phyloP scores from a whole-genome alignment of 106 monocot species.

The Platanthera zijinensis region DNA sequence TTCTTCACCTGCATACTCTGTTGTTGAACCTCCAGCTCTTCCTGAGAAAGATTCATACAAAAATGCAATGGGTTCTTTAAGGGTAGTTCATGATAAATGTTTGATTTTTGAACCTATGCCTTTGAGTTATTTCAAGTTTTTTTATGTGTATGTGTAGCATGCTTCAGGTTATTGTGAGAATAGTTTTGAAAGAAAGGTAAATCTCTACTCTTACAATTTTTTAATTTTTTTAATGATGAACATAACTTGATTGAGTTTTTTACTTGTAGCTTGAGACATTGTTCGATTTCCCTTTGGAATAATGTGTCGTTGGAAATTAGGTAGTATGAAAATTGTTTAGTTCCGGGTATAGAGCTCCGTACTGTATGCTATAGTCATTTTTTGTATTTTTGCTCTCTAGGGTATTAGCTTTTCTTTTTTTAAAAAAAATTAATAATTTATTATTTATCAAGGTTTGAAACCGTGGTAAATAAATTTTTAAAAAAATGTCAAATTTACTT shows the following conservation, averaged over 20 bases:
- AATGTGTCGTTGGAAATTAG: background rate
- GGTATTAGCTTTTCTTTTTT: no score
- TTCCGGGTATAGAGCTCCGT: no score
- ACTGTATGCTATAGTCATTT: no score
- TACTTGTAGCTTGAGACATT: background rate
- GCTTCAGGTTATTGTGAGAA: background rate
- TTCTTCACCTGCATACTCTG: slow-evolving; percentile 53
- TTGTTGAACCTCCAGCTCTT: slow-evolving; percentile 15
- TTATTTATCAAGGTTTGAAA: no score
- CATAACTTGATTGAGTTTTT: background rate
- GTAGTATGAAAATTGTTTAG: no score
- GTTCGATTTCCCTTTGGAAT: background rate
- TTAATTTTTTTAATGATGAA: background rate
- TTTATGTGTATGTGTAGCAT: background rate
- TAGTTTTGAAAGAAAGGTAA: background rate
- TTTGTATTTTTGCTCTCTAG: no score
- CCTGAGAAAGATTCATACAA: slow-evolving; percentile 40
- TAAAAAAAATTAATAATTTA: no score
- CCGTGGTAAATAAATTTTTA: no score
- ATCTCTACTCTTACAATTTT: background rate
- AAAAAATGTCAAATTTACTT: no score
- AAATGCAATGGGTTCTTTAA: slow-evolving; percentile 61
- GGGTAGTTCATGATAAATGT: slow-evolving; percentile 26
- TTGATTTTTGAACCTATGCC: background rate
- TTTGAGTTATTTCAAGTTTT: background rate